Percentiles rank a stretch among this genome's conserved stretches.
Conservation (phyloP, 202 grass and related monocot species). For the Schoenoplectus tabernaemontani region DNA sequence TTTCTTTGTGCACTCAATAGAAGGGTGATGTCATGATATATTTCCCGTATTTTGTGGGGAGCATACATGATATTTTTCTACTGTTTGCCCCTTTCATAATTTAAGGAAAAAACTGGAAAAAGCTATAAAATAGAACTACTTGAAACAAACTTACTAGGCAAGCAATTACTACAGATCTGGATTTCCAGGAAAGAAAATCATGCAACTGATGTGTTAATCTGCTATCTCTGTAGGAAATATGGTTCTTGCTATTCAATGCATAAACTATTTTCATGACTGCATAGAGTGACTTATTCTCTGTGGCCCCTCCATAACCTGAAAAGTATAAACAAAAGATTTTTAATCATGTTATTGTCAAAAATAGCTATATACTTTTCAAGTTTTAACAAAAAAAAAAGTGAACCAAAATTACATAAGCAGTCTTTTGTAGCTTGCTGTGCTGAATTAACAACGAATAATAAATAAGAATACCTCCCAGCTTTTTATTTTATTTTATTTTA, state of each 20-base stretch:
- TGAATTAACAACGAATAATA: background rate
- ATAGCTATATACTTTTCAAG: background rate
- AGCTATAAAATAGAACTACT: background rate
- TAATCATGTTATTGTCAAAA: background rate
- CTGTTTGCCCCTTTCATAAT: background rate
- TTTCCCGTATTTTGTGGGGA: background rate
- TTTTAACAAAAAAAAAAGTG: background rate
- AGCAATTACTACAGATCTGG: conserved; percentile 20
- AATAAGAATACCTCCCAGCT: too few species aligned
- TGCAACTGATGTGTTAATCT: conserved; percentile 11
- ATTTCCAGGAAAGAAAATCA: conserved; percentile 10
- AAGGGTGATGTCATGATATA: background rate
- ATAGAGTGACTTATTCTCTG: conserved; percentile 13
- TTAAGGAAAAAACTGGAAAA: background rate
- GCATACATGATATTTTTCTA: background rate
- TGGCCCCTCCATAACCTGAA: conserved; percentile 15
- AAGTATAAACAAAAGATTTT: background rate
- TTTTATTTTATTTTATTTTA: too few species aligned
- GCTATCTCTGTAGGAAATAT: conserved; percentile 21
- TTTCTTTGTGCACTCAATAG: background rate
- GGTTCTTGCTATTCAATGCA: conserved; percentile 8
- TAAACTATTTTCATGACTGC: conserved; percentile 22
- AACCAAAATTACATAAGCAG: background rate
- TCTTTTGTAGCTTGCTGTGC: background rate
- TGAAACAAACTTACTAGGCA: conserved; percentile 9